Evolutionary conservation across 495 filamentous ascomycete species (phyloP).

Genomic region (Corynascus novoguineensis): DNA sequence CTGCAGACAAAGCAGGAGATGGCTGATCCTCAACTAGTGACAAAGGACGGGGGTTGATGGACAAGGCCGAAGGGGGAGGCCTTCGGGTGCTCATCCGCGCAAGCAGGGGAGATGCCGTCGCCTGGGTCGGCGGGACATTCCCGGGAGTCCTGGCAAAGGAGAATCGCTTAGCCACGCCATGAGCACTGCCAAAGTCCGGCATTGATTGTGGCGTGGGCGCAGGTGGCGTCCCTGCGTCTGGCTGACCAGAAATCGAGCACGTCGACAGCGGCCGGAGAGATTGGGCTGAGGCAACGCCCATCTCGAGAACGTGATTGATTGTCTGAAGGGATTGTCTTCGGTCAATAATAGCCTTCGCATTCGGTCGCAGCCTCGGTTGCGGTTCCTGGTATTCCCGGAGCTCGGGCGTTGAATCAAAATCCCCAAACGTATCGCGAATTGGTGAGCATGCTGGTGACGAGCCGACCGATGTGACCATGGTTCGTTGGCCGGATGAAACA

Average conservation of each 20-base stretch:
- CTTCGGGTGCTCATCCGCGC: constrained; percentile 29
- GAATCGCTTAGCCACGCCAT: constrained; percentile 39
- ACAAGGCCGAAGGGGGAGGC: constrained; percentile 37
- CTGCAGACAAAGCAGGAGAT: constrained; percentile 30
- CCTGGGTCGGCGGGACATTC: constrained; percentile 7
- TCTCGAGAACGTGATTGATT: constrained; percentile 38
- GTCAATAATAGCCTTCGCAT: constrained; percentile 48
- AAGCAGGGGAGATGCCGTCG: constrained; percentile 3
- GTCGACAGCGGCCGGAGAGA: constrained; percentile 25
- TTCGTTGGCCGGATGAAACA: constrained; percentile 54
- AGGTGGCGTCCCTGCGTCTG: constrained; percentile 11
- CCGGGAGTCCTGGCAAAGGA: constrained; percentile 29
- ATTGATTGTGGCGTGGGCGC: constrained; percentile 21
- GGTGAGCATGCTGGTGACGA: constrained; percentile 51
- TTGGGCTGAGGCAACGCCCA: constrained; percentile 28
- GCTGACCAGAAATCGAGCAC: constrained; percentile 14
- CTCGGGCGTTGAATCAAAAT: constrained; percentile 31
- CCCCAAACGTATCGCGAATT: constrained; percentile 40
- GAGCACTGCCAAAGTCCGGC: constrained; percentile 47
- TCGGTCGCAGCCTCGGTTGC: constrained; percentile 42
- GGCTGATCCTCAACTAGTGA: constrained; percentile 48
- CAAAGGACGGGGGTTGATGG: constrained; percentile 40
- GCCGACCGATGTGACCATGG: constrained; percentile 48
- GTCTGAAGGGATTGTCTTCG: constrained; percentile 50
- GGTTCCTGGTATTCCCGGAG: constrained; percentile 25